Percentiles rank a stretch among this genome's conserved stretches.
These are phyloP conservation scores for Nelumbo lutea DNA, from an alignment of 164 flowering plant species.

Conservation along the genomic window DNA sequence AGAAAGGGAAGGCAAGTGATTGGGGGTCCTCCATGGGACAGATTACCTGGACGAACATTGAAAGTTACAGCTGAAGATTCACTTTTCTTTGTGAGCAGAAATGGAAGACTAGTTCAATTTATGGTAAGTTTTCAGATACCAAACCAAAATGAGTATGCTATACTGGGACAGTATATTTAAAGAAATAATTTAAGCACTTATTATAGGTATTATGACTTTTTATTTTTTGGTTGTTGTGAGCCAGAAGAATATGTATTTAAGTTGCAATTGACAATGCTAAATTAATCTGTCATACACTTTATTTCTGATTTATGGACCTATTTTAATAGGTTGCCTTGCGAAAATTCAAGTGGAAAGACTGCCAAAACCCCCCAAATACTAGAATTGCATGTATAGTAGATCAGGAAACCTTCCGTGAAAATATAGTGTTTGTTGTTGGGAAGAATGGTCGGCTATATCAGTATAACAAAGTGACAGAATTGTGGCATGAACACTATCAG, in stretches of 20 bases:
- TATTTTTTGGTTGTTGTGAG: too few relatives aligned
- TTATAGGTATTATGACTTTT: too few relatives aligned
- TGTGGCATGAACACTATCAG: slow-evolving; percentile 87
- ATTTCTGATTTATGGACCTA: too few relatives aligned
- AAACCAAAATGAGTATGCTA: background rate
- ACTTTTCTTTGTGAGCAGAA: slow-evolving; percentile 66
- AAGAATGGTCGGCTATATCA: slow-evolving; percentile 71
- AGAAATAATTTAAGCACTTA: too few relatives aligned
- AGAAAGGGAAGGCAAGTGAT: slow-evolving; percentile 56
- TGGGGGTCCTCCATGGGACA: slow-evolving; percentile 83
- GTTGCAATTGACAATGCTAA: too few relatives aligned
- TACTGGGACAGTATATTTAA: background rate
- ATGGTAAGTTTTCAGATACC: slow-evolving; percentile 40
- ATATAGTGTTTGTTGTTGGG: slow-evolving; percentile 68
- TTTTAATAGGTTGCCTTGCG: slow-evolving; percentile 52
- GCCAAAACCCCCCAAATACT: slow-evolving; percentile 50
- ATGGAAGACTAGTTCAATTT: slow-evolving; percentile 66
- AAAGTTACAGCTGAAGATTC: slow-evolving; percentile 54
- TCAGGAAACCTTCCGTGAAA: slow-evolving; percentile 63
- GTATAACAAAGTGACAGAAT: slow-evolving; percentile 71
- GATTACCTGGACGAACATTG: slow-evolving; percentile 31
- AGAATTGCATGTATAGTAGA: slow-evolving; percentile 68
- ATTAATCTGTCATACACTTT: too few relatives aligned
- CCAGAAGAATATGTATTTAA: too few relatives aligned
- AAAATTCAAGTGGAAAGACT: slow-evolving; percentile 83